Evolutionary conservation across 768 basidiomycete species (phyloP).

Genomic region (Boletus sp.): DNA sequence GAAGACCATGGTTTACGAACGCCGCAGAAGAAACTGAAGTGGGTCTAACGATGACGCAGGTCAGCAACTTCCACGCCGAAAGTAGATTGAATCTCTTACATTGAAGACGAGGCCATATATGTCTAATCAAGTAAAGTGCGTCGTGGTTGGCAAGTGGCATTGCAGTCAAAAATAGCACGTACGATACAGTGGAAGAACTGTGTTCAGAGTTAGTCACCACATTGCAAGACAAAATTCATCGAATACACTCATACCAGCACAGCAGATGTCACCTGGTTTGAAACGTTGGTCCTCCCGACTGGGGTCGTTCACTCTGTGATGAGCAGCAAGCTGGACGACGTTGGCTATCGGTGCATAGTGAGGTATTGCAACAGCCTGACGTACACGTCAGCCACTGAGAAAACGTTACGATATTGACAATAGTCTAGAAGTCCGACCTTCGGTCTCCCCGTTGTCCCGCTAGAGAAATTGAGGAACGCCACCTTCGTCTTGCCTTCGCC

Average conservation of each 20-base stretch:
- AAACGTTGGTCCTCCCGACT: conserved; percentile 49
- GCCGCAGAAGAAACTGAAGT: conserved; percentile 53
- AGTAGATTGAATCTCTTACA: conserved; percentile 31
- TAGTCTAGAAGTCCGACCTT: conserved; percentile 44
- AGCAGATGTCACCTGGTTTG: conserved; percentile 58
- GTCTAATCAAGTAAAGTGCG: conserved; percentile 35
- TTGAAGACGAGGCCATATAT: conserved; percentile 67
- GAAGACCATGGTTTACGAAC: conserved; percentile 38
- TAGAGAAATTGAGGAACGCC: conserved; percentile 71
- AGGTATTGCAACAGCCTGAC: conserved; percentile 58
- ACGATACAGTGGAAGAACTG: conserved; percentile 66
- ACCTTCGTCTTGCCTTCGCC: conserved; percentile 70
- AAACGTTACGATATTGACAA: not conserved
- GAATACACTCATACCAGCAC: conserved; percentile 45
- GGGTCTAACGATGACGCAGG: conserved; percentile 45
- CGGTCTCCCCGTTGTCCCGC: conserved; percentile 73
- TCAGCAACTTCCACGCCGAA: not conserved
- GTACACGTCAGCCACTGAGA: not conserved
- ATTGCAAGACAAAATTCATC: not conserved
- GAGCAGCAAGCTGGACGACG: conserved; percentile 56
- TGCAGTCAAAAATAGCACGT: conserved; percentile 20
- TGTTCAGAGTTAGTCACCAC: not conserved
- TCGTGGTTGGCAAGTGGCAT: no score
- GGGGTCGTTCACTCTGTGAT: conserved; percentile 48
- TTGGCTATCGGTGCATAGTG: conserved; percentile 62